These are phyloP conservation scores for Beauveria brongniartii DNA, from an alignment of 2,329 filamentous ascomycete species.

Conservation along the genomic window DNA sequence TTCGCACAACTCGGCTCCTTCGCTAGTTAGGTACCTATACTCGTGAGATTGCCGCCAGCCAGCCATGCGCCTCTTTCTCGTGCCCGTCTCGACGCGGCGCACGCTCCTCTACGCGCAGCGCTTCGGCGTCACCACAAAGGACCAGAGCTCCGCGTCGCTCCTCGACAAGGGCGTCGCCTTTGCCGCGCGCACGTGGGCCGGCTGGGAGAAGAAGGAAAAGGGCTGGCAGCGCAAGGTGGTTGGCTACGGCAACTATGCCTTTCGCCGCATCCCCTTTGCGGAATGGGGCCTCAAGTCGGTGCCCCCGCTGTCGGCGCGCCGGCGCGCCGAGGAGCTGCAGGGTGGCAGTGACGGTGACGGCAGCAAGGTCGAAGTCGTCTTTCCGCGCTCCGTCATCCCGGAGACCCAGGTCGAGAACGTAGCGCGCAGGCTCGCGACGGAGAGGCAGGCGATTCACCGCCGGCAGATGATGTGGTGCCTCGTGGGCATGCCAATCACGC, in stretches of 20 bases:
- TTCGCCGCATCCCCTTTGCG: slow-evolving; percentile 85
- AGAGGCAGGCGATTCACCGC: slow-evolving; percentile 71
- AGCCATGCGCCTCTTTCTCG: slow-evolving; percentile 83
- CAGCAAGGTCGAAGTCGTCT: slow-evolving; percentile 72
- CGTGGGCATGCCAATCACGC: slow-evolving; percentile 71
- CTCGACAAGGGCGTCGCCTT: slow-evolving; percentile 63
- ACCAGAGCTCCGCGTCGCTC: slow-evolving; percentile 39
- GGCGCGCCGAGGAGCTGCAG: slow-evolving; percentile 54
- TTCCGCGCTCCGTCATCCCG: slow-evolving; percentile 63
- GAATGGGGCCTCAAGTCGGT: slow-evolving; percentile 98
- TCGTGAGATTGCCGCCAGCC: background rate
- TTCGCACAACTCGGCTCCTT: background rate
- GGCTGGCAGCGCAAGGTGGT: slow-evolving; percentile 89
- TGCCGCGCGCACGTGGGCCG: slow-evolving; percentile 70
- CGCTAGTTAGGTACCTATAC: too few relatives aligned
- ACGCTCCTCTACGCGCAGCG: slow-evolving; percentile 89
- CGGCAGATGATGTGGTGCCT: slow-evolving; percentile 74
- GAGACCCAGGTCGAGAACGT: slow-evolving; percentile 54
- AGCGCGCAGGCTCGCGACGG: slow-evolving; percentile 65
- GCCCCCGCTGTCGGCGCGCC: slow-evolving; percentile 65
- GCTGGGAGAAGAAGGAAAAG: slow-evolving; percentile 75
- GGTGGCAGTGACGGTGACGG: slow-evolving; percentile 34
- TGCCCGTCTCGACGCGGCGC: slow-evolving; percentile 85
- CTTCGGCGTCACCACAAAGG: slow-evolving; percentile 47
- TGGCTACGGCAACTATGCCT: slow-evolving; percentile 73